These are phyloP conservation scores for Carnegiea gigantea DNA, from an alignment of 179 eudicot genomes.

Conservation along the genomic window DNA sequence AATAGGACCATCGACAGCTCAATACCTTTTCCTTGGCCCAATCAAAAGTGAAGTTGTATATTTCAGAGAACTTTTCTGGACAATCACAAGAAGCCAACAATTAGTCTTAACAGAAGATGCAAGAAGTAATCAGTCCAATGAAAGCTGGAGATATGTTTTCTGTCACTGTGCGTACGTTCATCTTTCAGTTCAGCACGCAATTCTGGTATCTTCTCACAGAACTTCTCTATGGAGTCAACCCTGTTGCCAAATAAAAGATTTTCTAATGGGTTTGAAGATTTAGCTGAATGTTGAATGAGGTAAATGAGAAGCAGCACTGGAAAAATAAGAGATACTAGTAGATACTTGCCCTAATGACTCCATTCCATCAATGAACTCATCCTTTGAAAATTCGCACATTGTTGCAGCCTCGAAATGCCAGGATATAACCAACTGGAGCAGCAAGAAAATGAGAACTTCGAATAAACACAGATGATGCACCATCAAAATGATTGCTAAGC, in stretches of 20 bases:
- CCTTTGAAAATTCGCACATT: conserved; percentile 98
- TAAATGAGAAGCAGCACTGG: neutral
- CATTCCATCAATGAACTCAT: conserved; percentile 87
- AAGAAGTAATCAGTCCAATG: neutral
- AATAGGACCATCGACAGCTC: neutral
- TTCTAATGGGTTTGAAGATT: conserved; percentile 9
- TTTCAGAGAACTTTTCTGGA: conserved; percentile 93
- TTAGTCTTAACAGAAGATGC: conserved; percentile 16
- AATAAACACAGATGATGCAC: neutral
- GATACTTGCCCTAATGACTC: conserved; percentile 75
- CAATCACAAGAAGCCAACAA: conserved; percentile 20
- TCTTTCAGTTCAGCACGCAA: conserved; percentile 93
- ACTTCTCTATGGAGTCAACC: conserved; percentile 84
- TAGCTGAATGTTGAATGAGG: neutral
- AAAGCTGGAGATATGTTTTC: neutral
- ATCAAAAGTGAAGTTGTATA: conserved; percentile 90
- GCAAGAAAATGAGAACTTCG: neutral
- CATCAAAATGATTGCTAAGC: neutral
- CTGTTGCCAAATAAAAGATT: conserved; percentile 43
- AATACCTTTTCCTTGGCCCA: conserved; percentile 99
- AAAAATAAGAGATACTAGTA: conserved; percentile 15
- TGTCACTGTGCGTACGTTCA: conserved; percentile 55
- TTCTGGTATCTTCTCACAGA: conserved; percentile 64
- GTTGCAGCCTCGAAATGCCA: conserved; percentile 99
- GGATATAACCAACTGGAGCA: conserved; percentile 74